Evolutionary conservation across 108 stramenopile species (phyloP).

Genomic region (Parietichytrium sp.): DNA sequence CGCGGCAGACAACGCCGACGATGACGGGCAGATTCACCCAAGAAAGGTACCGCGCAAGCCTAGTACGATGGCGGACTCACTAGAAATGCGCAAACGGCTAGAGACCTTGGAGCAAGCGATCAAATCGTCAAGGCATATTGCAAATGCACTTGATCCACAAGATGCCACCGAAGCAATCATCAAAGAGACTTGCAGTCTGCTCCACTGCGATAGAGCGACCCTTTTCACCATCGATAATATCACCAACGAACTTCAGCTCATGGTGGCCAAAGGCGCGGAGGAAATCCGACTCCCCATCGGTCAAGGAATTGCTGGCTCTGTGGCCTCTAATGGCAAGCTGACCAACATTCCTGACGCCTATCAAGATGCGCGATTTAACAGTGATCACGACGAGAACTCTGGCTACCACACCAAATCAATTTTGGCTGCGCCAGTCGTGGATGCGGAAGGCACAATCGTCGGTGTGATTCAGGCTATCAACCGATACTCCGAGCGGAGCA

Average conservation of each 20-base stretch:
- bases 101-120: slow-evolving; percentile 32
- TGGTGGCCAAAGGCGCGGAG: slow-evolving; percentile 50
- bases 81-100: neutral
- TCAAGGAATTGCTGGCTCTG: slow-evolving; percentile 55
- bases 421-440: slow-evolving; percentile 54
- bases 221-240: slow-evolving; percentile 43
- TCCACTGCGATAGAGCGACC: slow-evolving; percentile 53
- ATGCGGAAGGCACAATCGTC: slow-evolving; percentile 47
- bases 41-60: neutral
- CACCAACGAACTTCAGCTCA: slow-evolving; percentile 44
- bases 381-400: slow-evolving; percentile 44
- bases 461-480: slow-evolving; percentile 59
- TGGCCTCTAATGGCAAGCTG: slow-evolving; percentile 43
- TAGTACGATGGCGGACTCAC: neutral
- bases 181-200: slow-evolving; percentile 39
- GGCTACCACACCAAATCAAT: slow-evolving; percentile 61
- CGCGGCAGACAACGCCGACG: slow-evolving; percentile 56
- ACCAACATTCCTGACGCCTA: slow-evolving; percentile 54
- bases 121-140: slow-evolving; percentile 45
- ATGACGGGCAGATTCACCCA: slow-evolving; percentile 52
- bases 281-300: slow-evolving; percentile 52
- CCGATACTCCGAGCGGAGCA: neutral
- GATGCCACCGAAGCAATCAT: slow-evolving; percentile 45
- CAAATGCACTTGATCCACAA: slow-evolving; percentile 47
- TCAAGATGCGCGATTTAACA: slow-evolving; percentile 51